phyloP scores from a whole-genome alignment of 2,329 filamentous ascomycete species.

The Peltaster fructicola region DNA sequence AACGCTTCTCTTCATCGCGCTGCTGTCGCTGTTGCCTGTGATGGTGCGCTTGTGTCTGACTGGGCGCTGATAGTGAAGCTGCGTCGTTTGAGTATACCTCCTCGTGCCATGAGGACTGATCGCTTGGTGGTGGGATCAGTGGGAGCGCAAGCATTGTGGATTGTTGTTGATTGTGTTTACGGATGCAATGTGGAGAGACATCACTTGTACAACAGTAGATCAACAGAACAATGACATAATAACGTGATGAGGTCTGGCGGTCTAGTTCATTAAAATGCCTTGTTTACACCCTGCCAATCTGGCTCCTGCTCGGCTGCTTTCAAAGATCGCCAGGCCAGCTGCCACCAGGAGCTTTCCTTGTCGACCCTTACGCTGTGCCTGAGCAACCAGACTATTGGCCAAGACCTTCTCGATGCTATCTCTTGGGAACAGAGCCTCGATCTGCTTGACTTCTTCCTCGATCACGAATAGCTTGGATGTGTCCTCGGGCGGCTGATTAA shows the following conservation, averaged over 20 bases:
- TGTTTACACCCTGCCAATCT: slow-evolving; percentile 12
- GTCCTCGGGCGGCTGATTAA: too few species aligned
- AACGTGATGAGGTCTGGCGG: too few species aligned
- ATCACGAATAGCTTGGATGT: slow-evolving; percentile 7
- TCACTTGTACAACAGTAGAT: too few species aligned
- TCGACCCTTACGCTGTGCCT: slow-evolving; percentile 15
- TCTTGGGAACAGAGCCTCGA: slow-evolving; percentile 19
- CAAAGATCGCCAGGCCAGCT: slow-evolving; percentile 12
- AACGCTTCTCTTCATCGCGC: slow-evolving; percentile 16
- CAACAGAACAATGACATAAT: too few species aligned
- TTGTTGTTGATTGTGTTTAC: slow-evolving; percentile 1
- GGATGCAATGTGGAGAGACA: too few species aligned
- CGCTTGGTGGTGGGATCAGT: slow-evolving; percentile 15
- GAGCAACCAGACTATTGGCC: slow-evolving; percentile 25
- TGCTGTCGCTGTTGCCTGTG: slow-evolving; percentile 11
- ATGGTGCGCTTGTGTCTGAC: slow-evolving; percentile 8
- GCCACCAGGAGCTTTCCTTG: slow-evolving; percentile 22
- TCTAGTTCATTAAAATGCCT: slow-evolving; percentile 12
- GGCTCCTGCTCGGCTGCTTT: slow-evolving; percentile 8
- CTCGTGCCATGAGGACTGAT: slow-evolving; percentile 7
- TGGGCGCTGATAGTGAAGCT: slow-evolving; percentile 11
- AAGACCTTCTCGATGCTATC: slow-evolving; percentile 26
- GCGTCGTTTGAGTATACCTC: slow-evolving; percentile 3
- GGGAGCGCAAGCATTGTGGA: slow-evolving; percentile 17
- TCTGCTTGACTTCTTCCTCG: slow-evolving; percentile 5